Percentiles rank a stretch among this genome's conserved stretches.
These are phyloP conservation scores for Avena eriantha DNA, from an alignment of 176 grass and related monocot genomes.

Conservation along the genomic window DNA sequence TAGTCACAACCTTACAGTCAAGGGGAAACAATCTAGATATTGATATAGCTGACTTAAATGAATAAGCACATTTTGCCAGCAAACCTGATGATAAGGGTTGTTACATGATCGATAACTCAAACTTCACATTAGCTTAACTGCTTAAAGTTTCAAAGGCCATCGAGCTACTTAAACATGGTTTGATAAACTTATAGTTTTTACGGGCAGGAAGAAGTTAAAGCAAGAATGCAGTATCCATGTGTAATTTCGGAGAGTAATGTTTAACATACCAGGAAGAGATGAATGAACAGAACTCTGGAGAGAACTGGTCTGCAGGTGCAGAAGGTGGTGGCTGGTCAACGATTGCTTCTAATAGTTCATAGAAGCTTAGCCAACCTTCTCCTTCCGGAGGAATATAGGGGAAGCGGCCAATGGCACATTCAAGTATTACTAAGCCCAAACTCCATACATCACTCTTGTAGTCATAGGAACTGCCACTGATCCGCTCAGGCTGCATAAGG, in stretches of 20 bases:
- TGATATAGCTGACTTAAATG: background rate
- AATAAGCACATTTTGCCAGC: background rate
- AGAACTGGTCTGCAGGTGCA: constrained; percentile 90
- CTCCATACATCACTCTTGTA: constrained; percentile 99
- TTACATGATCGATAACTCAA: background rate
- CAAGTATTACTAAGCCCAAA: constrained; percentile 93
- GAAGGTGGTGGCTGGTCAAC: constrained; percentile 94
- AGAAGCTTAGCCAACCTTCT: constrained; percentile 87
- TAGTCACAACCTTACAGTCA: background rate
- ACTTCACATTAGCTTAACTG: constrained; percentile 8
- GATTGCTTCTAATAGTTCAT: constrained; percentile 95
- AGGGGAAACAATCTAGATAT: background rate
- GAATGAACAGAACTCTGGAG: constrained; percentile 92
- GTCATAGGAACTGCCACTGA: constrained; percentile 93
- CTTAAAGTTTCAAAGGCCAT: constrained; percentile 24
- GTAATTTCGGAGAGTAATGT: constrained; percentile 3
- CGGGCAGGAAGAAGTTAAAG: background rate
- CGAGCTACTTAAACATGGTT: background rate
- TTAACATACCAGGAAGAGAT: constrained; percentile 78
- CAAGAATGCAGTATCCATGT: constrained; percentile 1
- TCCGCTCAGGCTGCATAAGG: constrained; percentile 76
- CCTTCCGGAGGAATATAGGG: constrained; percentile 87
- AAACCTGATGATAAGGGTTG: background rate
- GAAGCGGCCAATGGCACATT: constrained; percentile 91
- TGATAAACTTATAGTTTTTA: background rate